Evolutionary conservation across 176 grass and related monocot species (phyloP).

Genomic region (Dactylis glomerata): DNA sequence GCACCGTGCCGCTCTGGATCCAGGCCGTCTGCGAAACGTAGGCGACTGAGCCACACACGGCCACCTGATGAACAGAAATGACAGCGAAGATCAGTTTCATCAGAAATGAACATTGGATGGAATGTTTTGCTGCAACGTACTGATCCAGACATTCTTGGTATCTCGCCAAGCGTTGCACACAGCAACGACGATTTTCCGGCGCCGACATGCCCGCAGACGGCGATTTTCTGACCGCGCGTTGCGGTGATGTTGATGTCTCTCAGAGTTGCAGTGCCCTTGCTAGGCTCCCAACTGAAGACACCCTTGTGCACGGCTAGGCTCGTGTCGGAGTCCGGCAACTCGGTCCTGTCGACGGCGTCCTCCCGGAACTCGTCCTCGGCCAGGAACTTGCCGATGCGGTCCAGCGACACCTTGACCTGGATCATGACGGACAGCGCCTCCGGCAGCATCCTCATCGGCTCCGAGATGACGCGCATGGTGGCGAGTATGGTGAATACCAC

Average conservation of each 20-base stretch:
- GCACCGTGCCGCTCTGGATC: constrained; percentile 78
- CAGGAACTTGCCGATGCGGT: constrained; percentile 59
- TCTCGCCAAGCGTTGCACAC: constrained; percentile 74
- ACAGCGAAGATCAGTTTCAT: neutral
- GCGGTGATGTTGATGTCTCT: constrained; percentile 39
- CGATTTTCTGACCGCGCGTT: constrained; percentile 46
- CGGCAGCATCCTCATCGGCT: constrained; percentile 78
- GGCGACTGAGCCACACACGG: constrained; percentile 32
- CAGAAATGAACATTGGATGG: neutral
- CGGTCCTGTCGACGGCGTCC: constrained; percentile 27
- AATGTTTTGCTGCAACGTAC: constrained; percentile 21
- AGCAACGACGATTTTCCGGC: constrained; percentile 62
- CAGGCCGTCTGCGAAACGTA: constrained; percentile 76
- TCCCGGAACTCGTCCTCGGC: constrained; percentile 63
- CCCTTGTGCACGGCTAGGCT: constrained; percentile 34
- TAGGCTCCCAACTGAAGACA: constrained; percentile 64
- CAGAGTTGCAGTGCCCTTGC: constrained; percentile 38
- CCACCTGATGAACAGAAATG: too few relatives aligned
- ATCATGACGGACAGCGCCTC: constrained; percentile 68
- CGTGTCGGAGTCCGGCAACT: neutral
- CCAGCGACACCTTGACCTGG: constrained; percentile 74
- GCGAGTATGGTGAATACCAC: constrained; percentile 67
- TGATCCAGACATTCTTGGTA: constrained; percentile 67
- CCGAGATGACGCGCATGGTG: constrained; percentile 41
- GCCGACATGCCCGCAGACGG: constrained; percentile 66